Conservation (phyloP, 2,329 filamentous ascomycete species). For the Fusarium subtropicale region DNA sequence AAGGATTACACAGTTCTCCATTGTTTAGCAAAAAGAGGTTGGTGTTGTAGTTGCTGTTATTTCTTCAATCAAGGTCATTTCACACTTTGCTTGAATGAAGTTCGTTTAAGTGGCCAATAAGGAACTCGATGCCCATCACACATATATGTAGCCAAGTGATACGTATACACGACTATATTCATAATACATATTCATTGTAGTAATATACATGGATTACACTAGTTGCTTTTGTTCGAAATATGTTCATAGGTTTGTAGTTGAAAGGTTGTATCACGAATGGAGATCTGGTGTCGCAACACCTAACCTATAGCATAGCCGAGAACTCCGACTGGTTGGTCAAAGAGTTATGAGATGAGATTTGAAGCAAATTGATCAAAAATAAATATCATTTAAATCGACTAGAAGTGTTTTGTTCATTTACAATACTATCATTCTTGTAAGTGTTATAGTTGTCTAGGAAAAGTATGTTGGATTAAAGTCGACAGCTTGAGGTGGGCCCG, state of each 20-base stretch:
- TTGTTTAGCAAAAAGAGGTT: neutral
- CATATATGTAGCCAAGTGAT: neutral
- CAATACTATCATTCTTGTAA: neutral
- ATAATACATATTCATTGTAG: neutral
- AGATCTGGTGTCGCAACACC: neutral
- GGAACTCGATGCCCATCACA: neutral
- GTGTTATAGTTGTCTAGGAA: neutral
- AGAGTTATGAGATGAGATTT: neutral
- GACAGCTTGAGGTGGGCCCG: conserved; percentile 3
- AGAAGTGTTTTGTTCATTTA: neutral
- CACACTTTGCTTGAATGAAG: neutral
- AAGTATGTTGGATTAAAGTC: neutral
- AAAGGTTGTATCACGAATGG: neutral
- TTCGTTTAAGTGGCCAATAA: neutral
- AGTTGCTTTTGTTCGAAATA: neutral
- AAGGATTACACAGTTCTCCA: accelerated
- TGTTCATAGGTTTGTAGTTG: neutral
- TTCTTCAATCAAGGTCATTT: neutral
- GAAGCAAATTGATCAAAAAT: accelerated
- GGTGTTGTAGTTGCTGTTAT: neutral
- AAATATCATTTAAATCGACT: accelerated
- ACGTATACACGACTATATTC: accelerated
- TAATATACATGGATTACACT: neutral
- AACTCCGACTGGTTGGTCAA: neutral
- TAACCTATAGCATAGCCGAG: neutral